Base-by-base conservation (phyloP, 1,284 basidiomycete species). In the Cutaneotrichosporon arboriforme region DNA sequence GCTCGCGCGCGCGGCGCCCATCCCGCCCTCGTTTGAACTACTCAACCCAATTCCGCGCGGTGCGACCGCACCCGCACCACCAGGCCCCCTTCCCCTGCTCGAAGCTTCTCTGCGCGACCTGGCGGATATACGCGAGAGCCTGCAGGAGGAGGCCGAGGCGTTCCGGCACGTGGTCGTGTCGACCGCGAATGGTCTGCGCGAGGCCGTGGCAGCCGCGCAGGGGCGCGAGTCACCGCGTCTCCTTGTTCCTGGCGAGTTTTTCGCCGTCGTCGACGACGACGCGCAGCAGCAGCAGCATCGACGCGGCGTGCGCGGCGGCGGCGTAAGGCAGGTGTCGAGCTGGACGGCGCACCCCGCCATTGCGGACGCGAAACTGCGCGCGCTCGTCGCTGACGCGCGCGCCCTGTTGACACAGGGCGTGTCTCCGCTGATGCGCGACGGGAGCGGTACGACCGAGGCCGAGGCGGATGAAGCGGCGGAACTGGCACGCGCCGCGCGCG, bases 71-170 rank as follows among this genome's bases (percentile, higher is more conserved):
- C 71, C 72, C 0, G 46, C 64, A 14, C 64, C 63, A 17, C 40
- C 56, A 31, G 61, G 60, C 0, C 57, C 69, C 47, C 79, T 81
- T 42, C 79, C 80, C 5, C 79, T 83, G 56, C 68, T 87, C 41
- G 89, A 92, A 59, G 76, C 81, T 26, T 83, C 87, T 2, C 76
- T 92, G 22, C 81, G 84, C 45, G 83, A 90, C 58, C 82, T 89
- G 1, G 86, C 89, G 62, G 78, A 80, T 41, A 82, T 86, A 0
- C 77, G 87, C 37, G 76, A 77, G 41, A 80, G 82, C 51, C 77
- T 91, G 23, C 74, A 79, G 31, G 83, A 86, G 42, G 88, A 92
- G 72, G 88, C 86, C 45, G 74, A 81, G 48, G 79, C 79, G 33
- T 80, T 92, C 52, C 80, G 84, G 52, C 81, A 81, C 50, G 75